phyloP scores from a whole-genome alignment of 345 rosid species.

The Leavenworthia alabamica region DNA sequence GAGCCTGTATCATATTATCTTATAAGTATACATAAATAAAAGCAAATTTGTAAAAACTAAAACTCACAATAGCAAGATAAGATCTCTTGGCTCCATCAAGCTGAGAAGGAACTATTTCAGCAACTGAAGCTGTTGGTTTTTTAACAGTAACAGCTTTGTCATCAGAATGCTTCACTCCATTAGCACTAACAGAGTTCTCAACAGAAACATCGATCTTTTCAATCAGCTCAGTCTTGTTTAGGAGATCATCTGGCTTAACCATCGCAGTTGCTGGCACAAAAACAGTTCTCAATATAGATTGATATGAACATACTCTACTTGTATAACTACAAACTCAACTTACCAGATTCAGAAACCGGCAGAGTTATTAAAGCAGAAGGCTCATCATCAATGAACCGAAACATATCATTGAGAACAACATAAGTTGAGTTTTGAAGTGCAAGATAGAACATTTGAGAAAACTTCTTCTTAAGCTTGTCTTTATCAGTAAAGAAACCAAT shows the following conservation, averaged over 20 bases:
- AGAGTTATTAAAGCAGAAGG: background rate
- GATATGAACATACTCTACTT: no score
- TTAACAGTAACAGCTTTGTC: conserved; percentile 10
- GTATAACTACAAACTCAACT: background rate
- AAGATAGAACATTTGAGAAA: conserved; percentile 25
- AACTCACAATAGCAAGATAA: conserved; percentile 72
- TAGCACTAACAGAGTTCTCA: background rate
- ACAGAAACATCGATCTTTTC: background rate
- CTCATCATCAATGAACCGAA: conserved; percentile 14
- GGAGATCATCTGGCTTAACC: conserved; percentile 12
- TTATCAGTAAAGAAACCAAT: conserved; percentile 21
- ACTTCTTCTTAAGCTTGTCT: conserved; percentile 19
- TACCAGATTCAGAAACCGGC: conserved; percentile 18
- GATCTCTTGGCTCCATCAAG: conserved; percentile 69
- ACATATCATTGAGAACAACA: conserved; percentile 26
- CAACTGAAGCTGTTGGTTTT: background rate
- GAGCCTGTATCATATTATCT: conserved; percentile 38
- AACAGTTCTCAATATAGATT: background rate
- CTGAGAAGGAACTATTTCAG: conserved; percentile 28
- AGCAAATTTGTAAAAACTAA: background rate
- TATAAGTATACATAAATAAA: conserved; percentile 8
- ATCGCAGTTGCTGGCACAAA: background rate
- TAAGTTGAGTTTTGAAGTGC: background rate
- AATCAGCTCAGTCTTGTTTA: background rate
- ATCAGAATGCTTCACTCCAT: conserved; percentile 3